Evolutionary conservation across 768 basidiomycete genomes (phyloP).

Genomic region (Tephrocybe sp.): DNA sequence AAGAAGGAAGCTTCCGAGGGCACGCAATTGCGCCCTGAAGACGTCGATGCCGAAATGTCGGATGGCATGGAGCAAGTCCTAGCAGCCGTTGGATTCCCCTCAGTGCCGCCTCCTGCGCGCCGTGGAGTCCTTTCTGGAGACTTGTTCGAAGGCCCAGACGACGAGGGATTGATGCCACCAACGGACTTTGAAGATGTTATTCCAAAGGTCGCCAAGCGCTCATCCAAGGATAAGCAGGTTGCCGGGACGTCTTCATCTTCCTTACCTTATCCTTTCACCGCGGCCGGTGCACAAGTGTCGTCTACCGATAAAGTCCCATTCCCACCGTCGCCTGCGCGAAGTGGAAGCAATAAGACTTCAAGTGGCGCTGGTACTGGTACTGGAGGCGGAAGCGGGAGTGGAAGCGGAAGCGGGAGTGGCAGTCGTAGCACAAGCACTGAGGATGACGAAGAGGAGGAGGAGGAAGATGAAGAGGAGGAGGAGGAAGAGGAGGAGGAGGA

Average conservation of each 20-base stretch:
- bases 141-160: conserved; percentile 58
- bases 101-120: conserved; percentile 51
- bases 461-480: conserved; percentile 30
- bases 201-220: conserved; percentile 45
- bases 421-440: conserved; percentile 28
- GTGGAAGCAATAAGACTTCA: conserved; percentile 22
- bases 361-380: conserved; percentile 6
- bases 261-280: conserved; percentile 73
- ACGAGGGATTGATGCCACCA: conserved; percentile 18
- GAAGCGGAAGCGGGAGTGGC: conserved; percentile 18
- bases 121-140: conserved; percentile 63
- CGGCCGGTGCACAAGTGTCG: conserved; percentile 58
- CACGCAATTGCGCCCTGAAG: conserved; percentile 23
- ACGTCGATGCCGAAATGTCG: conserved; percentile 30
- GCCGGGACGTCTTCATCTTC: conserved; percentile 32
- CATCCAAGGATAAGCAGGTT: conserved; percentile 43
- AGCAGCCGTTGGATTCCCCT: conserved; percentile 56
- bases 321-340: conserved; percentile 59
- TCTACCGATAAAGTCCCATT: conserved; percentile 69
- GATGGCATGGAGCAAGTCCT: conserved; percentile 60
- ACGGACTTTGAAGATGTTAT: conserved; percentile 33
- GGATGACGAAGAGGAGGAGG: conserved; percentile 32
- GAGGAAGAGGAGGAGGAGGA: conserved; percentile 28
- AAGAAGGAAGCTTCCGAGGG: conserved; percentile 29
- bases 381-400: conserved; percentile 7